Base-by-base conservation (phyloP, 257 asterid species). In the Jacaranda copaia region DNA sequence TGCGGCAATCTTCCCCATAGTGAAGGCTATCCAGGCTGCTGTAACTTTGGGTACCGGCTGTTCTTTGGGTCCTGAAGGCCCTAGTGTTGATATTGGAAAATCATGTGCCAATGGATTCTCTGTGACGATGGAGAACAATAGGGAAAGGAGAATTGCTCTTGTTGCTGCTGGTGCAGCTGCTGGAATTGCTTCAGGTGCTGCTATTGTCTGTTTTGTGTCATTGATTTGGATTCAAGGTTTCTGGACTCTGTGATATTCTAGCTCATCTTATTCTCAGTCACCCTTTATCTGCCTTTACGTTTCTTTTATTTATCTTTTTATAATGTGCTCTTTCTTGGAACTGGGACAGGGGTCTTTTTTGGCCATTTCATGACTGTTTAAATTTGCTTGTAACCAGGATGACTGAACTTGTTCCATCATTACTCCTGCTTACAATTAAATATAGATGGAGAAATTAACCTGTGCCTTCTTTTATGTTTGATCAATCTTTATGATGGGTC, bases 151-250 rank as follows among this genome's bases (percentile, higher is more conserved):
- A 87, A 92, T 96, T 84, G 99, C 98, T 77, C 98, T 96, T 69
- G 86, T 91, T 77, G 99, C 99, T 68, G 97, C 99, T 64, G 99
- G 99, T 42, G 99, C 99, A 25, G 99, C 99, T 79, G 96, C 99
- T 85, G 99, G 99, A 81, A 96, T 96, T 73, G 88, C 99, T 72
- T 87, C 99, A 83, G 99, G 99, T 95, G 77, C 74, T 80, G 68
- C 65, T 42, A 6, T 32, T 57, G 20, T 60, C 71, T 80, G 55
- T 12, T 70, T 58, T 35, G 43, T 65, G 73, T 55, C 3, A 5
- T 53, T 75, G 20, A 69, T 35, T 14, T 15, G 68, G 79, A 57
- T 39, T 74, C 42, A 39, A 18, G 42, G 39, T 12, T 73, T 72
- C 42, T 39, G 53, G 12, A 60, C 52, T 42, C 32, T 43, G 71